Conservation (phyloP, 2,329 filamentous ascomycete species). For the Graphium sp. region DNA sequence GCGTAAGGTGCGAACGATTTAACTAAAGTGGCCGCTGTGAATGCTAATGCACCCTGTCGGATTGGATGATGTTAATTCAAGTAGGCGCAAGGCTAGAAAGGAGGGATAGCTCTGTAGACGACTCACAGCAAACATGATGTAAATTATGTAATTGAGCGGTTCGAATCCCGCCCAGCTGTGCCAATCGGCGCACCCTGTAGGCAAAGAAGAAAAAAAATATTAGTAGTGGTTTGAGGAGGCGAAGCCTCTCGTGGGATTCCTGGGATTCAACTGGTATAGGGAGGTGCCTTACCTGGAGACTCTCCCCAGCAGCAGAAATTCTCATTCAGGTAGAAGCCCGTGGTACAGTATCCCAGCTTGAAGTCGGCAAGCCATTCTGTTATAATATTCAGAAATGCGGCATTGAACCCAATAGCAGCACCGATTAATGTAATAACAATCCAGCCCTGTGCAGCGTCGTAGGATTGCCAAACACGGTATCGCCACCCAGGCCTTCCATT, state of each 20-base stretch:
- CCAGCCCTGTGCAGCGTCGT: conserved; percentile 95
- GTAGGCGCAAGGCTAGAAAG: not conserved
- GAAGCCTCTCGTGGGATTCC: not conserved
- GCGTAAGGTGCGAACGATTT: conserved; percentile 90
- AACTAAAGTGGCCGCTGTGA: conserved; percentile 68
- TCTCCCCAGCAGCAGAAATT: conserved; percentile 97
- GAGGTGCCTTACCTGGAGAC: conserved; percentile 46
- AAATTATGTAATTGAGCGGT: conserved; percentile 71
- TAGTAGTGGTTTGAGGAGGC: not conserved
- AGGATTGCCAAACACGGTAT: conserved; percentile 66
- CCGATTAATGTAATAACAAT: conserved; percentile 92
- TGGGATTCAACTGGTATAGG: not conserved
- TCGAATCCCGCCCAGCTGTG: conserved; percentile 69
- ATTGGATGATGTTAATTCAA: conserved; percentile 7
- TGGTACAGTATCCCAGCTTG: conserved; percentile 90
- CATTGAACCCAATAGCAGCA: conserved; percentile 82
- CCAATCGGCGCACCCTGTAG: conserved; percentile 68
- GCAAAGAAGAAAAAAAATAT: not conserved
- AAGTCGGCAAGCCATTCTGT: conserved; percentile 96
- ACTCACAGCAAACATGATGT: conserved; percentile 67
- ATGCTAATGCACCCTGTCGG: conserved; percentile 56
- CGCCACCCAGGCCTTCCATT: conserved; percentile 59
- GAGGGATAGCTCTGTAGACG: not conserved
- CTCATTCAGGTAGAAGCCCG: conserved; percentile 93
- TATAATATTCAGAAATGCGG: conserved; percentile 82